Conservation (phyloP, 768 basidiomycete genomes). For the Mycena kentingensis region DNA sequence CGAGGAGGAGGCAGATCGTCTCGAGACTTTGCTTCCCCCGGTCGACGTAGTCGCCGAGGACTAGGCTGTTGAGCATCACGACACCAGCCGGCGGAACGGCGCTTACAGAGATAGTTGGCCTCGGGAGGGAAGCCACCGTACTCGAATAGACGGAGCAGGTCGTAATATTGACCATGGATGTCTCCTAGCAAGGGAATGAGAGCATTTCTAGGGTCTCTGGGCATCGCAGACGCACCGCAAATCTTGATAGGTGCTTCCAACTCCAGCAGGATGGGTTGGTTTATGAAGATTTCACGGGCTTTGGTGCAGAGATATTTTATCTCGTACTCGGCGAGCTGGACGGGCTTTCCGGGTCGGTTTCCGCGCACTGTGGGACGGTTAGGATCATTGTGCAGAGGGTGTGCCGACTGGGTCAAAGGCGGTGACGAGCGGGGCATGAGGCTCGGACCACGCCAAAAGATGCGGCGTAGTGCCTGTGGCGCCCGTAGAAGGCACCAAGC, state of each 20-base stretch:
- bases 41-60: slow-evolving; percentile 99
- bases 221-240: slow-evolving; percentile 67
- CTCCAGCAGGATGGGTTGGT: slow-evolving; percentile 96
- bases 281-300: slow-evolving; percentile 98
- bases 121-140: slow-evolving; percentile 54
- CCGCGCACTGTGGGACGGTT: slow-evolving; percentile 72
- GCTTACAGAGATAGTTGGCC: slow-evolving; percentile 99
- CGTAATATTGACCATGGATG: slow-evolving; percentile 99
- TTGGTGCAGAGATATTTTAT: slow-evolving; percentile 99
- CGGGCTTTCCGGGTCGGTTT: slow-evolving; percentile 96
- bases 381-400: background rate
- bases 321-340: slow-evolving; percentile 97
- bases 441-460: background rate
- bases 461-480: too few species aligned
- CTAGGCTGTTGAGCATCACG: slow-evolving; percentile 75
- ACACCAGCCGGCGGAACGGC: too few species aligned
- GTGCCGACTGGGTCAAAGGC: background rate
- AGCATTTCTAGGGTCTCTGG: background rate
- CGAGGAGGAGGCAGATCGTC: slow-evolving; percentile 96
- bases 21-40: slow-evolving; percentile 98
- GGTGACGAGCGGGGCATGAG: slow-evolving; percentile 9
- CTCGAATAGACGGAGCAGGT: slow-evolving; percentile 90
- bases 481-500: too few species aligned
- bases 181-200: slow-evolving; percentile 60
- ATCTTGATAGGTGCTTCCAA: slow-evolving; percentile 99